A percentile compares a stretch with the other conserved stretches of the same genome.
These are phyloP conservation scores for Kalmanozyma brasiliensis DNA, from an alignment of 1,284 basidiomycete genomes.

Conservation along the genomic window DNA sequence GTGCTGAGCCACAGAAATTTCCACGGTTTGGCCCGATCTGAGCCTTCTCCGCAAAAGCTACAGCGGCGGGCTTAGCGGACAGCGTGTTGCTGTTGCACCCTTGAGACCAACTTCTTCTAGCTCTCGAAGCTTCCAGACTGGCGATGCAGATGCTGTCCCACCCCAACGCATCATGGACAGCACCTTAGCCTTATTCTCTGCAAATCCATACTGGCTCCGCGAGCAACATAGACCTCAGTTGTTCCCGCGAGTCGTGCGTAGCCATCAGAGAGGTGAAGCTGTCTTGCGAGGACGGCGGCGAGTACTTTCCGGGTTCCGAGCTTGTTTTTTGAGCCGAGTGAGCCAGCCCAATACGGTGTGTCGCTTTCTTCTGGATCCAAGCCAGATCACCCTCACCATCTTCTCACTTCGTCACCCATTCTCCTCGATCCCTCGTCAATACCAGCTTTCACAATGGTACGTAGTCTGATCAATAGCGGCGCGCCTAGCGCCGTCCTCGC, in stretches of 20 bases:
- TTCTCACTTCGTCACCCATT: neutral
- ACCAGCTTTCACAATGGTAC: slow-evolving; percentile 30
- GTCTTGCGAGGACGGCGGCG: neutral
- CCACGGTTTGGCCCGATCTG: slow-evolving; percentile 40
- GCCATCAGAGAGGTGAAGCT: neutral
- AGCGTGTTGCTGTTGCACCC: neutral
- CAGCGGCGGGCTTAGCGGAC: slow-evolving; percentile 2
- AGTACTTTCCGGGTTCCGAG: slow-evolving; percentile 31
- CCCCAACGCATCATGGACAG: too few relatives aligned
- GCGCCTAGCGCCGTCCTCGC: too few relatives aligned
- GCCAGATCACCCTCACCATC: slow-evolving; percentile 2
- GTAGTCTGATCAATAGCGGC: slow-evolving; percentile 1
- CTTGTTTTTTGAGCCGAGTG: slow-evolving; percentile 10
- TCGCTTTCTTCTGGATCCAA: too few relatives aligned
- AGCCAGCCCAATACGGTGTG: neutral
- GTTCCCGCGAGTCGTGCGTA: too few relatives aligned
- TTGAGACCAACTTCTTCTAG: neutral
- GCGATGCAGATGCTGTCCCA: neutral
- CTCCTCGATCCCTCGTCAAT: neutral
- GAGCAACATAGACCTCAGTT: too few relatives aligned
- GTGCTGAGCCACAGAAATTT: slow-evolving; percentile 4
- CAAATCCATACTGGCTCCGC: too few relatives aligned
- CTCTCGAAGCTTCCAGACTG: slow-evolving; percentile 38
- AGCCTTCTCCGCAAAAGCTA: slow-evolving; percentile 1
- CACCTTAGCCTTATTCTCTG: too few relatives aligned